phyloP scores from a whole-genome alignment of 305 asterid genomes.

The Solanum aculeatissimum region DNA sequence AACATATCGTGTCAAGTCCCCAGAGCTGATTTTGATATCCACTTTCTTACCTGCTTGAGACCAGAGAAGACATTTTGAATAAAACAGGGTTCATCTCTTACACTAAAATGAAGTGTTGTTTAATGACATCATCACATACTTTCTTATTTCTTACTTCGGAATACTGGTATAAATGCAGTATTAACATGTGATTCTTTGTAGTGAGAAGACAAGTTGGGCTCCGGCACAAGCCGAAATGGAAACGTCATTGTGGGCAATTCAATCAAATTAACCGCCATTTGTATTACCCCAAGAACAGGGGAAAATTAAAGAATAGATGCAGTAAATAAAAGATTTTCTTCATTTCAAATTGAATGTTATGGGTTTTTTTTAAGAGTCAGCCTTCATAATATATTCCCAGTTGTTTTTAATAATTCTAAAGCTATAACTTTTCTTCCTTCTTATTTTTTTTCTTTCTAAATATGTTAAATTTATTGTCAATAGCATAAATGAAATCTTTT shows the following conservation, averaged over 20 bases:
- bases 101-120: not conserved
- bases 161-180: not conserved
- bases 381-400: not conserved
- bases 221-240: not conserved
- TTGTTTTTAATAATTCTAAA: not conserved
- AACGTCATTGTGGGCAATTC: not conserved
- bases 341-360: not conserved
- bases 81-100: not conserved
- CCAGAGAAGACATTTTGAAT: not conserved
- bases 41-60: not conserved
- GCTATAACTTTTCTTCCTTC: not conserved
- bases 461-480: not conserved
- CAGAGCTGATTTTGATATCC: not conserved
- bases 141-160: not conserved
- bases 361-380: not conserved
- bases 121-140: not conserved
- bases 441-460: not conserved
- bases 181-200: not conserved
- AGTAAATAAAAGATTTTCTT: not conserved
- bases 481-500: not conserved
- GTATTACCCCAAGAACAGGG: not conserved
- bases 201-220: not conserved
- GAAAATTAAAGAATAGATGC: not conserved
- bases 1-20: not conserved
- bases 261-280: not conserved